These are phyloP conservation scores for Chlamydomonas sphaeroides DNA, from an alignment of 139 green algal genomes.

Conservation along the genomic window DNA sequence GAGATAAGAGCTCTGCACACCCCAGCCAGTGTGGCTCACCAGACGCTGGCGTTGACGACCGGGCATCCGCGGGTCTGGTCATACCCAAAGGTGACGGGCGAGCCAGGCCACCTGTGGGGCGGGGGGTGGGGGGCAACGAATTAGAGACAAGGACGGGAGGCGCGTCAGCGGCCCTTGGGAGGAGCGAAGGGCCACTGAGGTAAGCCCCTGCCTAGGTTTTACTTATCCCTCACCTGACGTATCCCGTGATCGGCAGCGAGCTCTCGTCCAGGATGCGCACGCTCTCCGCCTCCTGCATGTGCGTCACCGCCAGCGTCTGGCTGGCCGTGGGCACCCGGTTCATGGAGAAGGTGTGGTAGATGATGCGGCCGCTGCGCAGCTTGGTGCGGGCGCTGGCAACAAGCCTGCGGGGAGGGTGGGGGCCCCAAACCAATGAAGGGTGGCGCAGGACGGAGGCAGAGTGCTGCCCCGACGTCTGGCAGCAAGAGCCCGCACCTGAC, in stretches of 20 bases:
- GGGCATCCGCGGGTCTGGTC: constrained; percentile 1
- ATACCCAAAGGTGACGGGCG: not conserved
- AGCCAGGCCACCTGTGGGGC: not conserved
- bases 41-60: not conserved
- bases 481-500: too few species aligned
- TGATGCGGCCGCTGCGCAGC: not conserved
- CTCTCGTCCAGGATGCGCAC: not conserved
- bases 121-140: too few species aligned
- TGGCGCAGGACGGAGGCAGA: too few species aligned
- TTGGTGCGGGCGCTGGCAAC: not conserved
- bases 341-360: not conserved
- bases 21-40: too few species aligned
- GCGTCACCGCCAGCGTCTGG: not conserved
- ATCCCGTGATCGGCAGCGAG: not conserved
- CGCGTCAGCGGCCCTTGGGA: too few species aligned
- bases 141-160: too few species aligned
- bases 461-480: too few species aligned
- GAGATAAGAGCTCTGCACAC: too few species aligned
- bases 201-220: too few species aligned
- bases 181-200: too few species aligned
- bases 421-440: too few species aligned
- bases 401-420: not conserved
- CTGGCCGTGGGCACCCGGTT: not conserved
- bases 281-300: not conserved
- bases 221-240: not conserved